Evolutionary conservation across 495 filamentous ascomycete species (phyloP), one percentile per base, ranked within the genome.

Genomic region (Penicillium roqueforti): DNA sequence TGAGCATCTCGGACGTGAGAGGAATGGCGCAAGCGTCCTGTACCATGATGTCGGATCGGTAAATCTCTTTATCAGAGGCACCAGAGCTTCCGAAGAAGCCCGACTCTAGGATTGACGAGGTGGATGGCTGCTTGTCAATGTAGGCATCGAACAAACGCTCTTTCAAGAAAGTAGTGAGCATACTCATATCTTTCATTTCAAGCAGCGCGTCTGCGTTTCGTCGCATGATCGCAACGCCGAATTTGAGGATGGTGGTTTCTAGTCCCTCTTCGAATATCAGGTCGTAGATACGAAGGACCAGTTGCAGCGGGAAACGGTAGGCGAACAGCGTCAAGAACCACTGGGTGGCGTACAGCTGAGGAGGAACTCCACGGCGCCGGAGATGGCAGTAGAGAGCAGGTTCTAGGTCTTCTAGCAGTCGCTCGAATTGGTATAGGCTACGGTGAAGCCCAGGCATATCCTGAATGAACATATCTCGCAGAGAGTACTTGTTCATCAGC

Each of bases 281-380:
- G 69, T 99, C 93, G 72, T 97, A 97, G 29, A 99, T 91, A 46
- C 93, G 88, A 47, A 99, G 81, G 19, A 97, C 93, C 2, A 99
- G 81, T 65, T 99, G 93, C 8, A 99, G 78, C 11, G 93, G 93
- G 69, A 99, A 99, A 42, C 95, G 87, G 69, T 99, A 97, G 14
- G 93, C 92, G 63, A 99, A 99, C n/a, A 99, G 80, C 6, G 93
- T 99, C 39, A 99, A 83, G 70, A 97, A 97, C 93, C 93, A 99
- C 68, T 97, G 93, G 0, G 93, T 97, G 39, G 93, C 93, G 66
- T 99, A 99, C 8, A 99, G 77, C 60, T 96, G 87, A 1, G 95
- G 90, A 38, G 86, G 85, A 34, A 97, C 93, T 22, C 87, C 85
- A 39, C 89, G 86, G 48, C 93, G 85, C 56, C 87, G 86, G 38